Conservation (phyloP, 768 basidiomycete species). For the Trametes maxima region DNA sequence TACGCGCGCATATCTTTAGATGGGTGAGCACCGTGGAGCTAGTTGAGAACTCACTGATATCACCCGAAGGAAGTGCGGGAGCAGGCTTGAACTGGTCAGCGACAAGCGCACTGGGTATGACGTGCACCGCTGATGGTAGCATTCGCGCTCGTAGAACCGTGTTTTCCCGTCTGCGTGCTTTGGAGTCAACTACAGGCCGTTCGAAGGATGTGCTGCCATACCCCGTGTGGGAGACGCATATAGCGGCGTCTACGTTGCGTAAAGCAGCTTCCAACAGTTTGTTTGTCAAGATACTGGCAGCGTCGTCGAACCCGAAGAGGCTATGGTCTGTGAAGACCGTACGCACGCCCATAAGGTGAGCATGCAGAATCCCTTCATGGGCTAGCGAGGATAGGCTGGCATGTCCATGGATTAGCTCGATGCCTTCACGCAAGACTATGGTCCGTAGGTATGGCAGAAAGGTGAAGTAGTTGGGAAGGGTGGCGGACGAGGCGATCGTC, state of each 20-base stretch:
- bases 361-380: constrained; percentile 90
- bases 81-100: constrained; percentile 83
- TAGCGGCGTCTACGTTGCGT: constrained; percentile 89
- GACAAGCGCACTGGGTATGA: constrained; percentile 92
- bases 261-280: constrained; percentile 88
- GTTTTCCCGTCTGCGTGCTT: constrained; percentile 86
- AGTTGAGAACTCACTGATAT: constrained; percentile 19
- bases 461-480: constrained; percentile 91
- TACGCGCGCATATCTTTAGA: constrained; percentile 32
- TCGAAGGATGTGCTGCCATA: constrained; percentile 38
- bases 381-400: constrained; percentile 88
- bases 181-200: not conserved
- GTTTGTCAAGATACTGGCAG: constrained; percentile 96
- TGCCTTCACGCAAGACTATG: constrained; percentile 83
- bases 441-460: constrained; percentile 90
- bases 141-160: constrained; percentile 87
- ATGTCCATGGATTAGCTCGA: constrained; percentile 89
- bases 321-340: constrained; percentile 98
- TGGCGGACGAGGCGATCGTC: constrained; percentile 89
- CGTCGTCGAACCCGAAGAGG: constrained; percentile 95
- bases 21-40: not conserved
- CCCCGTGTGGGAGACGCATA: constrained; percentile 98
- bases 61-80: not conserved
- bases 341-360: constrained; percentile 82
- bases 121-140: constrained; percentile 69